Evolutionary conservation across 2,329 filamentous ascomycete genomes (phyloP), one percentile per base, ranked within the genome.

Genomic region (Botrytis galanthina): DNA sequence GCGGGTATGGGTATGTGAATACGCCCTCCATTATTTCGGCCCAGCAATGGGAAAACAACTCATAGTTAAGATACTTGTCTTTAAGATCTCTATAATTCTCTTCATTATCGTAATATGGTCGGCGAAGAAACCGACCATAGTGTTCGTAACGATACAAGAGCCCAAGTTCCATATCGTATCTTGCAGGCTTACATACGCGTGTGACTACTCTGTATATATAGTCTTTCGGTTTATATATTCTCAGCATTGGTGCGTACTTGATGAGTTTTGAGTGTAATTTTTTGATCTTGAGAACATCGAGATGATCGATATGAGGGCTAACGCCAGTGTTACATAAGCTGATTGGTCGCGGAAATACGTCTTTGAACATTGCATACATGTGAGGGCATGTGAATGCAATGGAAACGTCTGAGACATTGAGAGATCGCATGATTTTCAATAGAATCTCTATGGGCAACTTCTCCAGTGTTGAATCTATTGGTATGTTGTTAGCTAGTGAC

Each of bases 1-100:
- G 20, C 12, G 42, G 42, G 20, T 35, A 35, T 0, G 62, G 42
- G n/a, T 48, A 48, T 1, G 5, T 26, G 20, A 48, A 66, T 26
- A 18, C 29, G 2, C 16, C 32, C n/a, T 4, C 42, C 42, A 66
- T 48, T 0, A 0, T 2, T 26, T 1, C 4, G 1, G 29, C 1
- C 29, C 29, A 66, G 42, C 20, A 18, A 29, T 20, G 20, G 8
- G 3, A 2, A 29, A 5, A 66, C 7, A 48, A 48, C 9, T 66
- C 42, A 1, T 48, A 66, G 5, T 22, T 9, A 8, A 6, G 12
- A 32, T 66, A 66, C 20, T 22, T 48, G 0, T 9, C 20, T 7
- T 39, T 26, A 8, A 66, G 62, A 48, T 66, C 62, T 48, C 3
- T 18, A 7, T 1, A 10, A 35, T 66, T 66, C 1, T 7, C 4